Base-by-base conservation (phyloP, 1,284 basidiomycete genomes). In the Ceratobasidium sp. region DNA sequence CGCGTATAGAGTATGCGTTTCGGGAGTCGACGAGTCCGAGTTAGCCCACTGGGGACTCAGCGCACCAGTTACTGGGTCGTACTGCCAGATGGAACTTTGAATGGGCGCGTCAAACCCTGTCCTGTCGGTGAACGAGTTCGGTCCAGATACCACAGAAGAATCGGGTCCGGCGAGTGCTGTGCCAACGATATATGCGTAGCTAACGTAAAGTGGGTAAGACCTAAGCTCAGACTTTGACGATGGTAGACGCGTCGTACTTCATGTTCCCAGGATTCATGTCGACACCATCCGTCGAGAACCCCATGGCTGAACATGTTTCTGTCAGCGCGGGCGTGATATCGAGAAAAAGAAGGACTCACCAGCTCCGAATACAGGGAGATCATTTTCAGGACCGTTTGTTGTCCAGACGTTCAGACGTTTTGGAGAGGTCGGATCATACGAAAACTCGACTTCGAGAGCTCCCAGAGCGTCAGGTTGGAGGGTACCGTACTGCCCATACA, bases 1-100 rank as follows among this genome's bases (percentile, higher is more conserved):
- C 28, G 26, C 70, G 20, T 73, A 63, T 18, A 73, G 18, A 7
- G 61, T 26, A 20, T 73, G 42, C 33, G 23, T 56, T 9, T 12
- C 1, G 4, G 26, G 18, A 15, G 23, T 49, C 26, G 70, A 44
- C 28, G 56, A 46, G 26, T 73, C 58, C 42, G 70, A 44, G 33
- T 73, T 73, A 42, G 61, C 23, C 70, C 70, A 73, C 23, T 63
- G 70, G 28, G 70, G 40, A 20, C 20, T 60, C 3, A 75, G 58
- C 12, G 46, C 20, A 6, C 33, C 20, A 0, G 42, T 64, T 18
- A 1, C 7, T 0, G 58, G 20, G 2, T 46, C 23, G 40, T 75
- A 75, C 49, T 51, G 33, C 71, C 71, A 75, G 10, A 75, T 73
- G 6, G 70, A 42, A n/a, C 70, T 73, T 33, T 73, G 28, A 23